Percentiles rank a stretch among this genome's conserved stretches.
Conservation (phyloP, 106 monocot species). For the Allium fistulosum region DNA sequence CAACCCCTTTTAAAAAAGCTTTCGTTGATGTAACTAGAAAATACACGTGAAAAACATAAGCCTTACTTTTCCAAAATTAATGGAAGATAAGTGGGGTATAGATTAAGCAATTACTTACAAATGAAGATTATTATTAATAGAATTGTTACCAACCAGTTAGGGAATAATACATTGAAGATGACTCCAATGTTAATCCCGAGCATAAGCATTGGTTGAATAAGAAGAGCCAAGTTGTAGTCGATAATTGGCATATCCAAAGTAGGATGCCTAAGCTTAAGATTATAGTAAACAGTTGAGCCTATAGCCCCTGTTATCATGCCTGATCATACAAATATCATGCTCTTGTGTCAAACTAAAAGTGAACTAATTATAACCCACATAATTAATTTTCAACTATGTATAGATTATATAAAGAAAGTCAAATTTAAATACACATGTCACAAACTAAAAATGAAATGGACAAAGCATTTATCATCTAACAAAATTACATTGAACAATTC, state of each 20-base stretch:
- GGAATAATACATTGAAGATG: conserved; percentile 76
- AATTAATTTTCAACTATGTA: conserved; percentile 20
- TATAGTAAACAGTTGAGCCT: conserved; percentile 65
- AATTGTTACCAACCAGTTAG: conserved; percentile 79
- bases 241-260: conserved; percentile 58
- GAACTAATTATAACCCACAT: conserved; percentile 3
- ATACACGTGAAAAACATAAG: neutral
- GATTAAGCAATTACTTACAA: conserved; percentile 21
- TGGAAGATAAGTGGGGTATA: too few relatives aligned
- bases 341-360: too few relatives aligned
- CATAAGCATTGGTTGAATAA: conserved; percentile 76
- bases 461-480: too few relatives aligned
- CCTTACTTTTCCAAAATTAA: too few relatives aligned
- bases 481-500: too few relatives aligned
- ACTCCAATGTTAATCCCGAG: conserved; percentile 83
- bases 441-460: too few relatives aligned
- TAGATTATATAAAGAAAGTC: too few relatives aligned
- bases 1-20: conserved; percentile 71
- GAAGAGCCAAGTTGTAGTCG: conserved; percentile 56
- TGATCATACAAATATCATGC: conserved; percentile 20
- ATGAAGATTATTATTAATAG: conserved; percentile 67
- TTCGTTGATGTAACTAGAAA: conserved; percentile 57
- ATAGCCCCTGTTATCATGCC: conserved; percentile 78
- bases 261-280: conserved; percentile 67
- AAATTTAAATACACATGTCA: too few relatives aligned